These are phyloP conservation scores for Pichia sp. DNA, from an alignment of 1,139 yeast species.

Conservation along the genomic window DNA sequence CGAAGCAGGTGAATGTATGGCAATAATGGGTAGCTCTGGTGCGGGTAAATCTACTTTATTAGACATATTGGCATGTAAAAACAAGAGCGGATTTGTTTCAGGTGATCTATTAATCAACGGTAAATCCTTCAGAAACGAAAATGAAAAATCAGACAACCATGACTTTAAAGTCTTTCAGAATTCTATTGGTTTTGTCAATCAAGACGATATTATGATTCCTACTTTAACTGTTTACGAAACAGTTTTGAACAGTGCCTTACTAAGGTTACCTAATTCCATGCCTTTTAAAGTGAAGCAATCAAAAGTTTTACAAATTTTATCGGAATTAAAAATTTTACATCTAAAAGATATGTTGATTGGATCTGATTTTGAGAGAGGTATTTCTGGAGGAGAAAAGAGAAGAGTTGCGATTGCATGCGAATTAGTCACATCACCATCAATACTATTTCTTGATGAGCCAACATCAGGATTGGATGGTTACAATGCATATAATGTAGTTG, in stretches of 20 bases:
- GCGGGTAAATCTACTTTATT: constrained; percentile 94
- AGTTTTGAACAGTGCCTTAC: constrained; percentile 81
- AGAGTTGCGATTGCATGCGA: constrained; percentile 89
- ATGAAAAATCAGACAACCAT: constrained; percentile 25
- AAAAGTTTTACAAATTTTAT: constrained; percentile 77
- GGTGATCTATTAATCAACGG: constrained; percentile 79
- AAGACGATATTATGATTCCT: constrained; percentile 84
- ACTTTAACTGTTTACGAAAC: constrained; percentile 95
- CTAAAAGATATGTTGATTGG: constrained; percentile 87
- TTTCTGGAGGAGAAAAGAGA: constrained; percentile 90
- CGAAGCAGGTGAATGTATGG: constrained; percentile 81
- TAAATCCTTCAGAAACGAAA: constrained; percentile 28
- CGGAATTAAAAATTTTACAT: constrained; percentile 72
- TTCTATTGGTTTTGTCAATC: constrained; percentile 93
- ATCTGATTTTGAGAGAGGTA: constrained; percentile 82
- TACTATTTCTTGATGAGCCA: constrained; percentile 78
- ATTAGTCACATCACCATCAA: constrained; percentile 76
- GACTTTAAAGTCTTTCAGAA: constrained; percentile 41
- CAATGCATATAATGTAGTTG: constrained; percentile 88
- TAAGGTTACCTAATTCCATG: constrained; percentile 80
- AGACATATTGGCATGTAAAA: constrained; percentile 84
- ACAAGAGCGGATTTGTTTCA: constrained; percentile 59
- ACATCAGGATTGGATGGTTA: constrained; percentile 93
- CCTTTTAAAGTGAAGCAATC: constrained; percentile 60
- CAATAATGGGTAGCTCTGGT: constrained; percentile 98